phyloP scores from a whole-genome alignment of 2,329 filamentous ascomycete species.

The Aureobasidium sp. region DNA sequence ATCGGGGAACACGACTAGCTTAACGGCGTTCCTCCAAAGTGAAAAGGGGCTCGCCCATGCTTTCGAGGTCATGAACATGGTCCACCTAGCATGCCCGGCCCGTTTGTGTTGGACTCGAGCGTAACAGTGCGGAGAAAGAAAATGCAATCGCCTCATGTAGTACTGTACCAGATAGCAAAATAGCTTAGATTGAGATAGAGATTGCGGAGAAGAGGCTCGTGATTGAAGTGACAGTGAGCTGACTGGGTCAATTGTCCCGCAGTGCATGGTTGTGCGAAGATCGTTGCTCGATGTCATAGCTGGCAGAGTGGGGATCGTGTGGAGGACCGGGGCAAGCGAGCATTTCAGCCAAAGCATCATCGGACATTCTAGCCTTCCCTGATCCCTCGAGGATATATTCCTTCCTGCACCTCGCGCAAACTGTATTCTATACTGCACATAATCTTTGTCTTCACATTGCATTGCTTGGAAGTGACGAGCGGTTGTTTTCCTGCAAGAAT shows the following conservation, averaged over 20 bases:
- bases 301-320: neutral
- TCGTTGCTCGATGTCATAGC: slow-evolving; percentile 4
- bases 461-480: neutral
- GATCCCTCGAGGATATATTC: slow-evolving; percentile 3
- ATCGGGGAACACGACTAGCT: slow-evolving; percentile 1
- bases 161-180: neutral
- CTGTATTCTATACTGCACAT: neutral
- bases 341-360: neutral
- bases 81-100: neutral
- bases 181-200: neutral
- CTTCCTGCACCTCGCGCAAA: neutral
- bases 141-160: slow-evolving; percentile 4
- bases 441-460: neutral
- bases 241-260: neutral
- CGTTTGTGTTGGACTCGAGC: neutral
- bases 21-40: neutral
- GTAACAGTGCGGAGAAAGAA: neutral
- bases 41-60: neutral
- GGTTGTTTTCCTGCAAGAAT: neutral
- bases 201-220: neutral
- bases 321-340: neutral
- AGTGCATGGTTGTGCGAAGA: neutral
- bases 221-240: neutral
- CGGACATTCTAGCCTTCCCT: neutral
- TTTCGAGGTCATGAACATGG: neutral